Conservation (phyloP, 148 eudicot genomes). For the Nepenthes mirabilis region DNA sequence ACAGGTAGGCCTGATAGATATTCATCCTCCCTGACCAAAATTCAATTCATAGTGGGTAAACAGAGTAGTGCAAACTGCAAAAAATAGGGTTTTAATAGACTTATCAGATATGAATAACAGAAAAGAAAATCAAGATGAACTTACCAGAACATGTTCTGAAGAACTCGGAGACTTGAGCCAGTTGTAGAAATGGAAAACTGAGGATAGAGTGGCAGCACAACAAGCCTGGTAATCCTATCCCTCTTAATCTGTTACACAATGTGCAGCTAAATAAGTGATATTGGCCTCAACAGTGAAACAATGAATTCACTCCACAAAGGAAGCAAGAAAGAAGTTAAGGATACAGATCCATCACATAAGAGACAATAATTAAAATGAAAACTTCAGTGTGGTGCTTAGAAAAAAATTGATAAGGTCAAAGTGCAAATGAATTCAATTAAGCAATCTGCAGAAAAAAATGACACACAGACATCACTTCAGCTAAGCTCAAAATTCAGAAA, state of each 20-base stretch:
- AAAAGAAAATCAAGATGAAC: not conserved
- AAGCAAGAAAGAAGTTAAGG: not conserved
- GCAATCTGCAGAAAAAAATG: no score
- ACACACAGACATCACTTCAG: no score
- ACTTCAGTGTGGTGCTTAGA: no score
- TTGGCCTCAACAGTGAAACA: slow-evolving; percentile 1
- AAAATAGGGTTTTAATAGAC: not conserved
- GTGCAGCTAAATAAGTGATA: slow-evolving; percentile 9
- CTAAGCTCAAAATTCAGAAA: not conserved
- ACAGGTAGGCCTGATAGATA: slow-evolving; percentile 68
- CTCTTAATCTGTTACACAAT: slow-evolving; percentile 50
- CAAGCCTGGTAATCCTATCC: slow-evolving; percentile 72
- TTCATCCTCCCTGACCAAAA: slow-evolving; percentile 49
- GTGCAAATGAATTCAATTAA: no score
- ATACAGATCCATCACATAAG: no score
- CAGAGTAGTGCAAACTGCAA: not conserved
- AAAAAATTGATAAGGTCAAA: no score
- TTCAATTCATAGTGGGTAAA: not conserved
- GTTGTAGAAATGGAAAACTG: slow-evolving; percentile 93
- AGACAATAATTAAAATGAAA: no score
- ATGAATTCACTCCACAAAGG: not conserved
- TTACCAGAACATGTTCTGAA: slow-evolving; percentile 70
- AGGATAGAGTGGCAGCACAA: slow-evolving; percentile 85
- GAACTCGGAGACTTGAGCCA: slow-evolving; percentile 83
- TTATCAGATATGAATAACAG: not conserved